Percentiles rank a stretch among this genome's conserved stretches.
Evolutionary conservation across 441 rosid species (phyloP).

Genomic region (Syzygium syzygioides): DNA sequence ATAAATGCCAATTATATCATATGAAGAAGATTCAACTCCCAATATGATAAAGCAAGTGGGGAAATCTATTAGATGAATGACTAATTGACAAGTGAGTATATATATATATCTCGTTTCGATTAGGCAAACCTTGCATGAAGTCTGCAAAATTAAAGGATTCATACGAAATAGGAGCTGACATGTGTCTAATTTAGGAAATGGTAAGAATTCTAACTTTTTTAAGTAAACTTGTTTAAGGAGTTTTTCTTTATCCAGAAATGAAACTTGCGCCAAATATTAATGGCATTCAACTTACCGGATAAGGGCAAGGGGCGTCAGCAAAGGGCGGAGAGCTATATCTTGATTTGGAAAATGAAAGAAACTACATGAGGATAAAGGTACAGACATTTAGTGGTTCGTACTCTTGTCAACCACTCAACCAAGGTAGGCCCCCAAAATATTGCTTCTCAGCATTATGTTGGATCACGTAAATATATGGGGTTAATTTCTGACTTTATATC

Average conservation of each 20-base stretch:
- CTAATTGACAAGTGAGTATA: background rate
- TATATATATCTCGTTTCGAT: background rate
- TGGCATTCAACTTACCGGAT: background rate
- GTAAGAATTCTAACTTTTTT: too few species aligned
- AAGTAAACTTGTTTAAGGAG: background rate
- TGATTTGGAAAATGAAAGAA: background rate
- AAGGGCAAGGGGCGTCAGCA: background rate
- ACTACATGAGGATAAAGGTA: background rate
- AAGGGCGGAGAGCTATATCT: background rate
- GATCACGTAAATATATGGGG: background rate
- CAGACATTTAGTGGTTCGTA: background rate
- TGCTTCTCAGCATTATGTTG: background rate
- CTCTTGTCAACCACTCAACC: background rate
- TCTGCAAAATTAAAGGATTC: background rate
- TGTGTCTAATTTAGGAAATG: background rate
- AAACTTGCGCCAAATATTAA: background rate
- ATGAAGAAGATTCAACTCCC: background rate
- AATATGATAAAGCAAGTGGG: background rate
- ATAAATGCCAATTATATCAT: background rate
- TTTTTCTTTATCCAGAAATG: background rate
- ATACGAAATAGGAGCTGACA: background rate
- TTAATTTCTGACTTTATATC: background rate
- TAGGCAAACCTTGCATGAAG: background rate
- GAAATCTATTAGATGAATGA: background rate
- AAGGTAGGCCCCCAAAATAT: background rate